These are phyloP conservation scores for Globisporangium cystogenes DNA, from an alignment of 352 stramenopile species.

Conservation along the genomic window DNA sequence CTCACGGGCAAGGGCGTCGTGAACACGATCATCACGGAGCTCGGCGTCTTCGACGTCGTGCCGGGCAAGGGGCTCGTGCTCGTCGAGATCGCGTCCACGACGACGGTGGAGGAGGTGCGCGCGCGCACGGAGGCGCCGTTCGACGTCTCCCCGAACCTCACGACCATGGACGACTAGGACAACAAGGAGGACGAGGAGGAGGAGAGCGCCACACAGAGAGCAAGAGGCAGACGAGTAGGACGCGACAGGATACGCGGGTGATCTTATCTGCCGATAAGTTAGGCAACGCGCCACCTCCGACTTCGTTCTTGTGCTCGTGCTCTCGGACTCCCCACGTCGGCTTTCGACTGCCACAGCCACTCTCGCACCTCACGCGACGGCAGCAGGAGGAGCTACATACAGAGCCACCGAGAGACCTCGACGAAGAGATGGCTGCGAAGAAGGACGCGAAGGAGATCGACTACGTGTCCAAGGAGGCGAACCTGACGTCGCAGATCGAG, in stretches of 20 bases:
- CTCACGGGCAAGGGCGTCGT: slow-evolving; percentile 94
- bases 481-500: slow-evolving; percentile 78
- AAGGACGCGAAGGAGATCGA: slow-evolving; percentile 66
- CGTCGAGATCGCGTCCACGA: slow-evolving; percentile 83
- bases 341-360: no score
- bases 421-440: slow-evolving; percentile 32
- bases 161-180: slow-evolving; percentile 47
- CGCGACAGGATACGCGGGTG: no score
- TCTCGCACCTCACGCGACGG: no score
- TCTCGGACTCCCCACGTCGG: no score
- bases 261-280: no score
- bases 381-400: no score
- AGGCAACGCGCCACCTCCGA: no score
- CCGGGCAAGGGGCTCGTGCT: slow-evolving; percentile 73
- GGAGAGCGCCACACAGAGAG: not conserved
- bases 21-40: slow-evolving; percentile 92
- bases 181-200: no score
- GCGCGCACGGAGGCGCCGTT: slow-evolving; percentile 81
- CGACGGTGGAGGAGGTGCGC: slow-evolving; percentile 77
- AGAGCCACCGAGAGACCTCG: not conserved
- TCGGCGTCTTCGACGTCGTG: slow-evolving; percentile 79
- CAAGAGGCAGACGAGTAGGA: no score
- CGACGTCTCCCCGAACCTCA: slow-evolving; percentile 44
- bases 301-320: no score
- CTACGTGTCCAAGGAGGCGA: slow-evolving; percentile 82